Conservation (phyloP, 805 yeast genomes). For the Saccharomyces kudriavzevii region DNA sequence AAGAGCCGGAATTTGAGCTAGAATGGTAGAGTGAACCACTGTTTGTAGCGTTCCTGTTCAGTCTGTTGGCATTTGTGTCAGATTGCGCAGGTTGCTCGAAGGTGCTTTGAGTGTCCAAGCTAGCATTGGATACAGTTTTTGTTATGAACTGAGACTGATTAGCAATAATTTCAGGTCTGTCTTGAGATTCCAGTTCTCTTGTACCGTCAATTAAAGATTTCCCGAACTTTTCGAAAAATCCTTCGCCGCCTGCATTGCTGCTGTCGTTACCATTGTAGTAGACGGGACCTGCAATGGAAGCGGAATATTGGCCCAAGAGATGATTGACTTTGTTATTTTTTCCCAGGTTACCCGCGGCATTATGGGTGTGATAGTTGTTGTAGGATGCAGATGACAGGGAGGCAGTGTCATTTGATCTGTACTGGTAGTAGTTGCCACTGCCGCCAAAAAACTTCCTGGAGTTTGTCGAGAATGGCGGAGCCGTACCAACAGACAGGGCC, state of each 20-base stretch:
- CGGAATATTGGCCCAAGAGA: not conserved
- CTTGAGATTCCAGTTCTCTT: slow-evolving; percentile 23
- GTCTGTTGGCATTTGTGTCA: not conserved
- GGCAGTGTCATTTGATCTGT: slow-evolving; percentile 1
- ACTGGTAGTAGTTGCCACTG: slow-evolving; percentile 2
- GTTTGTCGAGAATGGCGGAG: slow-evolving; percentile 14
- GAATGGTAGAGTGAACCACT: slow-evolving; percentile 1
- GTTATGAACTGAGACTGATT: not conserved
- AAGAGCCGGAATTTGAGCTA: not conserved
- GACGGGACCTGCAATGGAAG: not conserved
- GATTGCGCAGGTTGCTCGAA: not conserved
- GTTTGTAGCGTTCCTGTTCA: not conserved
- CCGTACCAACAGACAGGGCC: slow-evolving; percentile 29
- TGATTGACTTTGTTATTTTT: not conserved
- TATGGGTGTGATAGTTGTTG: not conserved
- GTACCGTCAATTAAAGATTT: slow-evolving; percentile 30
- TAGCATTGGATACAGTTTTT: not conserved
- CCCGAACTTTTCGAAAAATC: slow-evolving; percentile 31
- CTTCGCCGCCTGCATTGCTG: slow-evolving; percentile 8
- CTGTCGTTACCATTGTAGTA: not conserved
- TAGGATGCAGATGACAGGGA: slow-evolving; percentile 1
- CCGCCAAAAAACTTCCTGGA: slow-evolving; percentile 3
- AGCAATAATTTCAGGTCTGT: not conserved
- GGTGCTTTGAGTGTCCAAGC: not conserved
- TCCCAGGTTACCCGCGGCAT: not conserved